A percentile compares a stretch with the other conserved stretches of the same genome.
phyloP scores from a whole-genome alignment of 2,329 filamentous ascomycete genomes.

The Pseudogymnoascus sp. region DNA sequence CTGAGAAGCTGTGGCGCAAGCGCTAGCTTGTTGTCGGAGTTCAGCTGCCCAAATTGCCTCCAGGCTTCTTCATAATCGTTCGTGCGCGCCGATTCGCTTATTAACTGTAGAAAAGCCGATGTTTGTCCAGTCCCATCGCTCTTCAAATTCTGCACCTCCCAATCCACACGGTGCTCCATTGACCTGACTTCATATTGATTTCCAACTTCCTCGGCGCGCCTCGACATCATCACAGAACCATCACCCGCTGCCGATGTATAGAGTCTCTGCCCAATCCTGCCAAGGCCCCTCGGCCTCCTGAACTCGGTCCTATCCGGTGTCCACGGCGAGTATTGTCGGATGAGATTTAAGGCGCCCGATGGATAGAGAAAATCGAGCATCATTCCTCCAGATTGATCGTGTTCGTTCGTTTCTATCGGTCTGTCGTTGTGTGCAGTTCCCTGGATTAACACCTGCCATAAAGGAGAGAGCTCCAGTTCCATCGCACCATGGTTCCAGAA shows the following conservation, averaged over 20 bases:
- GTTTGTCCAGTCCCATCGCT: neutral
- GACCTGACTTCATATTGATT: constrained; percentile 15
- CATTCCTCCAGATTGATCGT: constrained; percentile 16
- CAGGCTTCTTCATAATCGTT: constrained; percentile 34
- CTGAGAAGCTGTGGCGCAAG: constrained; percentile 26
- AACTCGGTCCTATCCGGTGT: constrained; percentile 22
- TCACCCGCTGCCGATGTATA: constrained; percentile 28
- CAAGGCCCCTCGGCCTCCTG: constrained; percentile 16
- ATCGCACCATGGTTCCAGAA: constrained; percentile 49
- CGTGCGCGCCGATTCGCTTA: neutral
- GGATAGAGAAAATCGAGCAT: constrained; percentile 37
- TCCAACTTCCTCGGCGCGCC: constrained; percentile 9
- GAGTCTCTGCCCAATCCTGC: constrained; percentile 25
- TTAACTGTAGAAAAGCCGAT: neutral
- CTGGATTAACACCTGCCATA: constrained; percentile 25
- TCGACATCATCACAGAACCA: neutral
- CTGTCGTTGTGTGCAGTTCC: constrained; percentile 16
- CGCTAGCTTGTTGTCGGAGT: constrained; percentile 16
- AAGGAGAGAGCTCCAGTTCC: constrained; percentile 26
- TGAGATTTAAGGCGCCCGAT: constrained; percentile 30
- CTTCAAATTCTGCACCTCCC: neutral
- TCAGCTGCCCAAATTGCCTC: constrained; percentile 31
- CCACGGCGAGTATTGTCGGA: constrained; percentile 27
- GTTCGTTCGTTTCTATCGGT: constrained; percentile 12
- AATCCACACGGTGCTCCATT: neutral